Conservation (phyloP, 2,329 filamentous ascomycete species). For the Claviceps sp. region DNA sequence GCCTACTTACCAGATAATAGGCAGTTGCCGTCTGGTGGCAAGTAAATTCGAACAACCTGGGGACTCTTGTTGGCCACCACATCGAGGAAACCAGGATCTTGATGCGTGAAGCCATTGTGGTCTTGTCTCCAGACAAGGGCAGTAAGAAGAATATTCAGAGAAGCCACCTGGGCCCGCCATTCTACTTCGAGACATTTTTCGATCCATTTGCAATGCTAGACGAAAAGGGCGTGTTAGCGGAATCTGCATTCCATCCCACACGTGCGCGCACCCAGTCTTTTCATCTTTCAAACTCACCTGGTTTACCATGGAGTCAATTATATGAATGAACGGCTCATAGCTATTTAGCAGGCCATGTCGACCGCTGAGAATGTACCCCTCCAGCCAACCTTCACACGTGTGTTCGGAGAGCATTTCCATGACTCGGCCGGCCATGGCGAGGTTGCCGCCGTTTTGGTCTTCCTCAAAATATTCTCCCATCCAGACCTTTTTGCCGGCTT, state of each 20-base stretch:
- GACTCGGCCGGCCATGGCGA: slow-evolving; percentile 54
- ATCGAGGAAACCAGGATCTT: slow-evolving; percentile 69
- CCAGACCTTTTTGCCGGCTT: slow-evolving; percentile 68
- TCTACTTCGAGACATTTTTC: slow-evolving; percentile 71
- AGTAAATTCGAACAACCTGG: slow-evolving; percentile 67
- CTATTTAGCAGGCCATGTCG: slow-evolving; percentile 66
- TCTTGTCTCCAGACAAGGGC: slow-evolving; percentile 73
- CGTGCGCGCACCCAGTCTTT: no score
- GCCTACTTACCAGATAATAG: slow-evolving; percentile 41
- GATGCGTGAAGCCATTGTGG: slow-evolving; percentile 74
- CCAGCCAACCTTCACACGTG: slow-evolving; percentile 67
- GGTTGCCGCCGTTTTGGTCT: slow-evolving; percentile 60
- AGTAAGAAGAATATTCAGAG: slow-evolving; percentile 67
- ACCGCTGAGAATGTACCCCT: slow-evolving; percentile 64
- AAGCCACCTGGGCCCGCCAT: slow-evolving; percentile 61
- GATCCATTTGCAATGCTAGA: slow-evolving; percentile 68
- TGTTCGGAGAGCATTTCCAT: slow-evolving; percentile 82
- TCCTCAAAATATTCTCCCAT: slow-evolving; percentile 67
- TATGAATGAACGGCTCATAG: slow-evolving; percentile 72
- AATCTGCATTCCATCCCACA: neutral
- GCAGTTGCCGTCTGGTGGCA: slow-evolving; percentile 69
- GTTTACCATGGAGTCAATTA: slow-evolving; percentile 78
- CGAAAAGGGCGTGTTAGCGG: slow-evolving; percentile 4
- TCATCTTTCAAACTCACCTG: slow-evolving; percentile 29
- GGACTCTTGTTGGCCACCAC: slow-evolving; percentile 70